A percentile compares a stretch with the other conserved stretches of the same genome.
phyloP scores from a whole-genome alignment of 768 basidiomycete genomes.

The Calocybe cyanea region DNA sequence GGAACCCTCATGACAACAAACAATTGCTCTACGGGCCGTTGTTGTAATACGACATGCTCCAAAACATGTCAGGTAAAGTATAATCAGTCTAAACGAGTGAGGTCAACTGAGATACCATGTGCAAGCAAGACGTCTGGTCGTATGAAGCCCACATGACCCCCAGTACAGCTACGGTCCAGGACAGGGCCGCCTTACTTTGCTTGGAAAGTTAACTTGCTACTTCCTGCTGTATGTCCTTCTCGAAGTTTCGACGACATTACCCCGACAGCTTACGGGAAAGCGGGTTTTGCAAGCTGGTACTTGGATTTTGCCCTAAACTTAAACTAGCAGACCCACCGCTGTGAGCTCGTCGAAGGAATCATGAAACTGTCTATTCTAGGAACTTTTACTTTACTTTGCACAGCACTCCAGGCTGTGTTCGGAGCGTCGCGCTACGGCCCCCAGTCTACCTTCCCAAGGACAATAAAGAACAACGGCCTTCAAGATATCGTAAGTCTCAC shows the following conservation, averaged over 20 bases:
- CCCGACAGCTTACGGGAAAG: constrained; percentile 8
- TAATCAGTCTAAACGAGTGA: too few relatives aligned
- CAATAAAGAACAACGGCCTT: constrained; percentile 23
- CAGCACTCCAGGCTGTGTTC: constrained; percentile 13
- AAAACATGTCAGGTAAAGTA: too few relatives aligned
- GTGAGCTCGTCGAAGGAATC: constrained; percentile 2
- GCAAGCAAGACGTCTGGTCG: too few relatives aligned
- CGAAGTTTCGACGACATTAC: constrained; percentile 10
- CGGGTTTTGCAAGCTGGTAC: constrained; percentile 7
- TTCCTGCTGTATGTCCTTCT: neutral
- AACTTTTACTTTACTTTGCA: constrained; percentile 20
- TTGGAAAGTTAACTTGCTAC: too few relatives aligned
- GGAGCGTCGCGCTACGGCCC: constrained; percentile 15
- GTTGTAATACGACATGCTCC: too few relatives aligned
- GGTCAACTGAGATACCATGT: too few relatives aligned
- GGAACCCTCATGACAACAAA: too few relatives aligned
- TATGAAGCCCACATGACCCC: too few relatives aligned
- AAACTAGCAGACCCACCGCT: constrained; percentile 4
- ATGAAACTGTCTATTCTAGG: constrained; percentile 22
- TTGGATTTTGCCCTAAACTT: neutral
- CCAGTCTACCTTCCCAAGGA: constrained; percentile 11
- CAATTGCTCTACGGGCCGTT: too few relatives aligned
- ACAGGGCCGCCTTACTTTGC: too few relatives aligned
- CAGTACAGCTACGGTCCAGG: too few relatives aligned
- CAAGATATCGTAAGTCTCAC: constrained; percentile 27